Conservation (phyloP, 768 basidiomycete genomes). For the Filobasidium floriforme region DNA sequence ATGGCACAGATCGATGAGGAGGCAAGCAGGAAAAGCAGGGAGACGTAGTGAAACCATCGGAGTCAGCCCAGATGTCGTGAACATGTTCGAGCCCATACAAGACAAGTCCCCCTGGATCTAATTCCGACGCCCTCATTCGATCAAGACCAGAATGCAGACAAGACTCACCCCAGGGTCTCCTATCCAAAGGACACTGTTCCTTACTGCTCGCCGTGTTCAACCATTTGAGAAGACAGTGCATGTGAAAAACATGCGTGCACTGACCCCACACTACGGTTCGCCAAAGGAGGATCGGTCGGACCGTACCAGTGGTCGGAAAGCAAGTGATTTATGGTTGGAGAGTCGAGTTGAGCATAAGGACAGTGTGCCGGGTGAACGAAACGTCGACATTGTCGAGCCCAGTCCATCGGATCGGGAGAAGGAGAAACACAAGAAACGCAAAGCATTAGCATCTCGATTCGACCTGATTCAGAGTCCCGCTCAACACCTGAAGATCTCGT, state of each 20-base stretch:
- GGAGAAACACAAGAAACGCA: no score
- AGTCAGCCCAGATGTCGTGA: no score
- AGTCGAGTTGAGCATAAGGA: neutral
- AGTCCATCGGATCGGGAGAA: constrained; percentile 6
- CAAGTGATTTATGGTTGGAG: neutral
- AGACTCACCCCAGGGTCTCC: constrained; percentile 78
- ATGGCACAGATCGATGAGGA: neutral
- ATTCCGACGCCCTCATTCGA: neutral
- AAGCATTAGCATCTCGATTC: no score
- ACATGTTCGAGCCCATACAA: no score
- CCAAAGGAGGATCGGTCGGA: neutral
- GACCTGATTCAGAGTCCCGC: no score
- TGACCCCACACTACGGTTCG: constrained; percentile 77
- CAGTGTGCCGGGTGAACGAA: neutral
- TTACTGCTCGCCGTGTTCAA: constrained; percentile 80
- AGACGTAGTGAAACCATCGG: no score
- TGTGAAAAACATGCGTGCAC: constrained; percentile 94
- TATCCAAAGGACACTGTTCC: constrained; percentile 97
- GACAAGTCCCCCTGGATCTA: neutral
- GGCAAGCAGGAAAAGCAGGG: neutral
- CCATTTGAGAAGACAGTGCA: constrained; percentile 98
- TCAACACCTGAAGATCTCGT: no score
- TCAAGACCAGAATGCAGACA: no score
- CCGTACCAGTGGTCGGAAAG: neutral
- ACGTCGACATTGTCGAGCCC: neutral